Evolutionary conservation across 73 alveolate genomes (phyloP).

Genomic region (Tetrahymena thermophila): DNA sequence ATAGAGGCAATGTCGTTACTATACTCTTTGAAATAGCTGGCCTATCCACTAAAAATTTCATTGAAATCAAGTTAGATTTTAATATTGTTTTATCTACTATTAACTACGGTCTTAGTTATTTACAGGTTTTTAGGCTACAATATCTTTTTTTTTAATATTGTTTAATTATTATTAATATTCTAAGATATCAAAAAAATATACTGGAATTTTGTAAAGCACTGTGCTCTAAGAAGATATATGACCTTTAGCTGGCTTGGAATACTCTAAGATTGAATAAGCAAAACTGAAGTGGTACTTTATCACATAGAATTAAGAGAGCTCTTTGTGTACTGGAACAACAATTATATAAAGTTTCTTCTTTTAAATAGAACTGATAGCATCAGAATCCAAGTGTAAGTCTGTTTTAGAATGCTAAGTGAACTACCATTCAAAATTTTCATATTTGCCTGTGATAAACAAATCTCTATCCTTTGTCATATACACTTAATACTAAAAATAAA

Average conservation of each 20-base stretch:
- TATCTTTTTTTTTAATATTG: neutral
- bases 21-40: neutral
- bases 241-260: neutral
- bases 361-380: neutral
- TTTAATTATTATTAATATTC: neutral
- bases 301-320: neutral
- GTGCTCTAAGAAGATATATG: neutral
- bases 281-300: neutral
- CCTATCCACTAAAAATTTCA: neutral
- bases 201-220: neutral
- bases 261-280: neutral
- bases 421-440: neutral
- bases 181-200: neutral
- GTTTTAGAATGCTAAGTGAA: neutral
- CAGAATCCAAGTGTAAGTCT: neutral
- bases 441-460: neutral
- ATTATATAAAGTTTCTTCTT: neutral
- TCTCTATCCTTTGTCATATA: neutral
- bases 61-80: neutral
- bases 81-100: neutral
- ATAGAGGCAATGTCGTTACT: neutral
- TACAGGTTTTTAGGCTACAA: neutral
- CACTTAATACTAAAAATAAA: neutral
- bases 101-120: neutral
- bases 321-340: neutral